These are phyloP conservation scores for Lactarius sanguifluus DNA, from an alignment of 768 basidiomycete species.

Conservation along the genomic window DNA sequence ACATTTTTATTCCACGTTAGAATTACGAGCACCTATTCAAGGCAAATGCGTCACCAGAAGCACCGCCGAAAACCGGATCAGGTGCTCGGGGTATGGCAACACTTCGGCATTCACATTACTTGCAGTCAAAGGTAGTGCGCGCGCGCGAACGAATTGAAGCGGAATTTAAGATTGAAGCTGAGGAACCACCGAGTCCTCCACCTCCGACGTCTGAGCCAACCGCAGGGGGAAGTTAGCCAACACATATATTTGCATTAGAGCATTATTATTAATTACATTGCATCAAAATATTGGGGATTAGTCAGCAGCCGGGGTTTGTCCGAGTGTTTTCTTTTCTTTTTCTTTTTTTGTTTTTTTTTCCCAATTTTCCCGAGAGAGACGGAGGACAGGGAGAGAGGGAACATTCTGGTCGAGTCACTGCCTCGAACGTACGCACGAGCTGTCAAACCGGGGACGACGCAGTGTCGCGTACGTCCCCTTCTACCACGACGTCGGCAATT, in stretches of 20 bases:
- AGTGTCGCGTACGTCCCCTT: conserved; percentile 18
- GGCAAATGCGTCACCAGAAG: conserved; percentile 73
- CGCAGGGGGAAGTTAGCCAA: not conserved
- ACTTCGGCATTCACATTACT: conserved; percentile 77
- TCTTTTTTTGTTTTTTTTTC: not conserved
- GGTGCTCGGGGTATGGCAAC: conserved; percentile 45
- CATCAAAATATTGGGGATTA: not conserved
- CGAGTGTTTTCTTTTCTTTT: not conserved
- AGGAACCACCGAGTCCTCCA: conserved; percentile 30
- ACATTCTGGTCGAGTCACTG: not conserved
- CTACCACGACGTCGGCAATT: conserved; percentile 18
- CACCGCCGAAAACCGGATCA: conserved; percentile 43
- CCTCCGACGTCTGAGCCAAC: conserved; percentile 5
- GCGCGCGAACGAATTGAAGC: conserved; percentile 95
- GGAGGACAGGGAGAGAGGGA: not conserved
- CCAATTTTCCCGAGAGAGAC: not conserved
- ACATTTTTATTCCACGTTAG: conserved; percentile 42
- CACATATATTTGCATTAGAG: no score
- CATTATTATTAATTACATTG: not conserved
- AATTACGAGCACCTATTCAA: conserved; percentile 93
- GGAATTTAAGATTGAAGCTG: conserved; percentile 48
- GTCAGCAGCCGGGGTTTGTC: not conserved
- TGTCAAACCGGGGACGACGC: conserved; percentile 15
- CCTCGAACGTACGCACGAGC: not conserved
- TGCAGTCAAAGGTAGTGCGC: conserved; percentile 96